A percentile compares a stretch with the other conserved stretches of the same genome.
Conservation (phyloP, 163 green algal genomes). For the Coccomyxa subellipsoidea region DNA sequence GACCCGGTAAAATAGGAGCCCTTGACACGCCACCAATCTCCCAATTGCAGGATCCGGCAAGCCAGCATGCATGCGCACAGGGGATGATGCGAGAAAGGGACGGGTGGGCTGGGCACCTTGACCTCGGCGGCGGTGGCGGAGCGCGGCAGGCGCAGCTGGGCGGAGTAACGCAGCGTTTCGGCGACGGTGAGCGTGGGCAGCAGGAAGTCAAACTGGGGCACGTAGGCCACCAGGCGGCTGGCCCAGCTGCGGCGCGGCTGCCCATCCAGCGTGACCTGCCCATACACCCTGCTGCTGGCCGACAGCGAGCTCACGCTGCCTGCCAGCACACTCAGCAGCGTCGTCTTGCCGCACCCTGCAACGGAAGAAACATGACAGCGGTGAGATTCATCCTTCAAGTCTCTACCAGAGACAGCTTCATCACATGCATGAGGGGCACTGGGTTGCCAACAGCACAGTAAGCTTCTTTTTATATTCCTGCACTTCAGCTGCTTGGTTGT, state of each 20-base stretch:
- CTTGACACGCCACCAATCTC: too few species aligned
- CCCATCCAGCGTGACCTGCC: slow-evolving; percentile 48
- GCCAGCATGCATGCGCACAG: too few species aligned
- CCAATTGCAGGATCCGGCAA: neutral
- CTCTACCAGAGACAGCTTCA: too few species aligned
- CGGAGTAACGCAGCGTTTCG: slow-evolving; percentile 55
- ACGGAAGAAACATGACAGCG: too few species aligned
- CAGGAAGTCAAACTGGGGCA: slow-evolving; percentile 60
- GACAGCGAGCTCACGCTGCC: slow-evolving; percentile 33
- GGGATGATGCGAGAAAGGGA: too few species aligned
- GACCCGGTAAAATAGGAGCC: too few species aligned
- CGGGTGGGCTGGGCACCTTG: neutral
- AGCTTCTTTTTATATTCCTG: too few species aligned
- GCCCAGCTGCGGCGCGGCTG: slow-evolving; percentile 12
- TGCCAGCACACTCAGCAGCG: slow-evolving; percentile 48
- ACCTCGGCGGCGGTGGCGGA: neutral
- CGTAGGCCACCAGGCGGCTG: slow-evolving; percentile 38
- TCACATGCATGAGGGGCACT: too few species aligned
- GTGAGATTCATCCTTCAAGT: too few species aligned
- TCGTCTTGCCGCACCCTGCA: slow-evolving; percentile 52
- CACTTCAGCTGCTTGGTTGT: too few species aligned
- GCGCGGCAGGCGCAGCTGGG: slow-evolving; percentile 38
- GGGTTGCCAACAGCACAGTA: too few species aligned
- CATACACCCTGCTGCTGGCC: slow-evolving; percentile 26
- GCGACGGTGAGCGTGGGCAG: slow-evolving; percentile 61